Conservation (phyloP, 352 stramenopile genomes). For the Phytophthora nicotianae region DNA sequence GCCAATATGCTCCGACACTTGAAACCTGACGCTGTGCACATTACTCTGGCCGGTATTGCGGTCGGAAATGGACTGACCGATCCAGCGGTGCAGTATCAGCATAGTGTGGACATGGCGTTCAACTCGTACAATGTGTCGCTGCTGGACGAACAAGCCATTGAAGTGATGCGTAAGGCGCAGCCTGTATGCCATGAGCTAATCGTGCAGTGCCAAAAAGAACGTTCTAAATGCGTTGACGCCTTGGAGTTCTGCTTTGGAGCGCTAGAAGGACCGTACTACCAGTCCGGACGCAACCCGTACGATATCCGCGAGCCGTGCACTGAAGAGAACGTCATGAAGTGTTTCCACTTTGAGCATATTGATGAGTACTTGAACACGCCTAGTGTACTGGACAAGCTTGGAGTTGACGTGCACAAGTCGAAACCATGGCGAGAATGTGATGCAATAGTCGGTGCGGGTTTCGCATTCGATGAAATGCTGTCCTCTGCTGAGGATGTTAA, state of each 20-base stretch:
- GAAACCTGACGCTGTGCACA: conserved; percentile 26
- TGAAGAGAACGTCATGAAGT: conserved; percentile 61
- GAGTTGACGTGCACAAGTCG: conserved; percentile 50
- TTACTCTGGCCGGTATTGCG: conserved; percentile 64
- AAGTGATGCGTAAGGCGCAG: conserved; percentile 57
- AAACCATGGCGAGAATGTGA: conserved; percentile 93
- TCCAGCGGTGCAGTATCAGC: conserved; percentile 64
- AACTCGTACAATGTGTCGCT: conserved; percentile 80
- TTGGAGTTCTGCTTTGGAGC: conserved; percentile 63
- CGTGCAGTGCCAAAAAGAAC: conserved; percentile 53
- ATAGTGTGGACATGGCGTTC: conserved; percentile 71
- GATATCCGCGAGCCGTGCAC: conserved; percentile 69
- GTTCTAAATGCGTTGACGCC: conserved; percentile 45
- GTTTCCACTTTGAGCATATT: conserved; percentile 75
- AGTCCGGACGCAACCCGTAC: conserved; percentile 68
- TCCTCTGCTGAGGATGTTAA: conserved; percentile 90
- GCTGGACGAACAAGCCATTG: conserved; percentile 43
- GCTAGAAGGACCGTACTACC: conserved; percentile 55
- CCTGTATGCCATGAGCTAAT: conserved; percentile 66
- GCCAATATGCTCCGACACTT: conserved; percentile 42
- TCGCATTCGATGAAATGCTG: conserved; percentile 94
- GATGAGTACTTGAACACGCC: conserved; percentile 75
- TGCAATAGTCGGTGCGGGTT: conserved; percentile 90
- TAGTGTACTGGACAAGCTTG: conserved; percentile 36
- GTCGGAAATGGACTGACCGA: conserved; percentile 82